A percentile compares a stretch with the other conserved stretches of the same genome.
Conservation (phyloP, 176 grass and related monocot genomes). For the Rhynchospora tenuis region DNA sequence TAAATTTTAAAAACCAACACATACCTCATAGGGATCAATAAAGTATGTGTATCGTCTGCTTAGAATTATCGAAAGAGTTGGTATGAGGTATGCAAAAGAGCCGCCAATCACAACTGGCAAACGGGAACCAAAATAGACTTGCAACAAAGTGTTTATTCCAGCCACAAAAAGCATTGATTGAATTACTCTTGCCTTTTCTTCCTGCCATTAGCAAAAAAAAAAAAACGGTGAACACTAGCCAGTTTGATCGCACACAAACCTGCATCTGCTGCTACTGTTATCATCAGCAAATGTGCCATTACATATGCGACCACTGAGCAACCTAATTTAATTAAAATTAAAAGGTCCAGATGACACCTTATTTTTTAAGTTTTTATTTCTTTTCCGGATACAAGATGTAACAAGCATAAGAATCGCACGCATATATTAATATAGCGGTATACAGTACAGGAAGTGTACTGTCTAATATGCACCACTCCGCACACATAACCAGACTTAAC, state of each 20-base stretch:
- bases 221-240: background rate
- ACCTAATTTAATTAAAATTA: background rate
- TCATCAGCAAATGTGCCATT: background rate
- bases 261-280: background rate
- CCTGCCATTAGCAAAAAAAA: conserved; percentile 33
- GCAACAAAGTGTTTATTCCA: conserved; percentile 85
- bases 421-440: too few relatives aligned
- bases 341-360: background rate
- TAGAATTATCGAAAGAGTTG: conserved; percentile 68
- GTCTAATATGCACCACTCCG: too few relatives aligned
- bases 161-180: conserved; percentile 84
- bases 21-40: conserved; percentile 67
- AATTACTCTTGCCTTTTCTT: conserved; percentile 92
- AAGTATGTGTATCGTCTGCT: conserved; percentile 49
- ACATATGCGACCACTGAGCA: background rate
- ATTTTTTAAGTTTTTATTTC: too few relatives aligned
- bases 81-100: conserved; percentile 74
- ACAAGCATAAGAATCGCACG: too few relatives aligned
- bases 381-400: too few relatives aligned
- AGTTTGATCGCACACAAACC: background rate
- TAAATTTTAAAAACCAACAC: background rate
- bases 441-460: too few relatives aligned
- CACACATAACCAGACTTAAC: background rate
- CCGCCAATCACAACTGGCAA: conserved; percentile 69
- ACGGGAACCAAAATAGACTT: conserved; percentile 75